Conservation (phyloP, 129 eudicot species). For the Apium graveolens region DNA sequence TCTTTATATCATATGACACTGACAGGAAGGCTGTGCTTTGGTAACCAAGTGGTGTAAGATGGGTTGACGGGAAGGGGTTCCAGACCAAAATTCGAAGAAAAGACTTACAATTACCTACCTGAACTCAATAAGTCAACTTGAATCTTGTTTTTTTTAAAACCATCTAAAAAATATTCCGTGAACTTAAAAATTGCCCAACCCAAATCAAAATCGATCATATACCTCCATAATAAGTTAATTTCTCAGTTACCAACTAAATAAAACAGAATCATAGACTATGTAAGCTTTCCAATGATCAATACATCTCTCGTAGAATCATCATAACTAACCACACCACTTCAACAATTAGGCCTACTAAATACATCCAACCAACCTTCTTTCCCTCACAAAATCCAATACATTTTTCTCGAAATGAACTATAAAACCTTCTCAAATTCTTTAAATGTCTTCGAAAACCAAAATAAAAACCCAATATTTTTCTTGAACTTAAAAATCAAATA, state of each 20-base stretch:
- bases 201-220: neutral
- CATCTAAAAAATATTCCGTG: neutral
- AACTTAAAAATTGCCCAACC: neutral
- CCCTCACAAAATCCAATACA: neutral
- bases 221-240: neutral
- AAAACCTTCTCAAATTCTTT: neutral
- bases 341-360: neutral
- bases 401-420: too few species aligned
- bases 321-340: neutral
- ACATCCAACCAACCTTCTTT: neutral
- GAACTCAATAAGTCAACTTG: neutral
- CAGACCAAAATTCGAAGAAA: neutral
- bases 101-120: neutral
- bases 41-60: neutral
- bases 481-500: neutral
- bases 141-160: neutral
- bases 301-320: neutral
- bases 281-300: neutral
- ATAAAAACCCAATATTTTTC: neutral
- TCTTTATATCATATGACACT: neutral
- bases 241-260: neutral
- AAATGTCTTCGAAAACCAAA: neutral
- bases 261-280: neutral
- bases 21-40: neutral
- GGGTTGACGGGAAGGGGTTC: neutral